Conservation (phyloP, 2,329 filamentous ascomycete species). For the Aspergillus japonicus region DNA sequence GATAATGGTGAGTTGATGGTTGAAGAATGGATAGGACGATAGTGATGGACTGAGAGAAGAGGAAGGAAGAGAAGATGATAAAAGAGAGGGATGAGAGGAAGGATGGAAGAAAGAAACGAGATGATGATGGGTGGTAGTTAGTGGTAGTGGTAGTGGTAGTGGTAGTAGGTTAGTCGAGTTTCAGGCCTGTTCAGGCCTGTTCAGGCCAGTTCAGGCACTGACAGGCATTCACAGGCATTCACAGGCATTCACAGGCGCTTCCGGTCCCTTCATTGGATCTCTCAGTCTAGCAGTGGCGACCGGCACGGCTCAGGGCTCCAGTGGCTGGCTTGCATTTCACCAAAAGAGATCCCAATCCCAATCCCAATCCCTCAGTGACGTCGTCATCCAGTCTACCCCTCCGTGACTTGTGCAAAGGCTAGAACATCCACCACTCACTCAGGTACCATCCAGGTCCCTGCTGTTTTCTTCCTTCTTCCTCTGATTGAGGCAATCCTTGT, state of each 20-base stretch:
- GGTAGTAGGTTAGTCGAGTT: too few species aligned
- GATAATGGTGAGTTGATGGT: neutral
- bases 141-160: neutral
- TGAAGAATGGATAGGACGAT: neutral
- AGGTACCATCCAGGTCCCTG: neutral
- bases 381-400: neutral
- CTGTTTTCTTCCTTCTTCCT: too few species aligned
- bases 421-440: neutral
- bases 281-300: too few species aligned
- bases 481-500: too few species aligned
- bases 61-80: conserved; percentile 12
- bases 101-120: conserved; percentile 8
- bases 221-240: neutral
- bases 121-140: conserved; percentile 7
- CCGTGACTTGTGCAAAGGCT: neutral
- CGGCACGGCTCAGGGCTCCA: too few species aligned
- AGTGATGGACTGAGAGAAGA: too few species aligned
- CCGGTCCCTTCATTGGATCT: neutral
- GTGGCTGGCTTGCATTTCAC: too few species aligned
- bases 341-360: too few species aligned
- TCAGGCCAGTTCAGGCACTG: neutral
- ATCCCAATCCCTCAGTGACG: neutral
- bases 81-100: conserved; percentile 7
- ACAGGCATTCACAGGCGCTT: neutral
- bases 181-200: too few species aligned